These are phyloP conservation scores for Luffa aegyptiaca DNA, from an alignment of 306 rosid genomes.

Conservation along the genomic window DNA sequence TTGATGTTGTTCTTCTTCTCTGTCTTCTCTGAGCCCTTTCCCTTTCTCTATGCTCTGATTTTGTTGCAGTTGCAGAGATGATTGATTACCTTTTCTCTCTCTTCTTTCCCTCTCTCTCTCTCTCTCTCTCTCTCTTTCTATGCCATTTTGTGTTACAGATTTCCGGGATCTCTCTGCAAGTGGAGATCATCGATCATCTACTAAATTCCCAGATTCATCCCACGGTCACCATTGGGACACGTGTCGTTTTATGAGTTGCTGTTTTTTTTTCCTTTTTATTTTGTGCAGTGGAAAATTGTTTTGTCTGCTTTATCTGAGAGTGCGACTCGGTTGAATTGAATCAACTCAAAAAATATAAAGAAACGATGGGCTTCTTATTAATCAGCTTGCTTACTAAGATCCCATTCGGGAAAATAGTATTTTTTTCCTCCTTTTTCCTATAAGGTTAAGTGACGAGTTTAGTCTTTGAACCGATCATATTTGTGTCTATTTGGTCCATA, in stretches of 20 bases:
- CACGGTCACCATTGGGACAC: neutral
- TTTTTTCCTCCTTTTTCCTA: too few relatives aligned
- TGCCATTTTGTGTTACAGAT: neutral
- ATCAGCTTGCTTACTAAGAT: neutral
- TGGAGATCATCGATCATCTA: neutral
- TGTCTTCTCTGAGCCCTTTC: neutral
- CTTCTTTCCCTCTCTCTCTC: neutral
- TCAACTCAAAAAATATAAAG: neutral
- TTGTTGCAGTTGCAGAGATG: constrained; percentile 5
- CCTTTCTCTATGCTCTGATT: constrained; percentile 11
- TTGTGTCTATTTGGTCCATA: too few relatives aligned
- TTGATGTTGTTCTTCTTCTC: neutral
- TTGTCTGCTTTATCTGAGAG: neutral
- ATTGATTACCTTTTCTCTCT: neutral
- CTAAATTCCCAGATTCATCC: neutral
- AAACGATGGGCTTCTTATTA: neutral
- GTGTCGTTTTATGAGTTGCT: neutral
- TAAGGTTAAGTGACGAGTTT: too few relatives aligned
- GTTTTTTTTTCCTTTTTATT: neutral
- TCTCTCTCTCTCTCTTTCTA: neutral
- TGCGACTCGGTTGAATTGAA: neutral
- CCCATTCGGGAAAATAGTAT: neutral
- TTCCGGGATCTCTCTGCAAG: neutral
- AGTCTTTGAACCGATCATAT: too few relatives aligned
- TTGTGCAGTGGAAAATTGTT: neutral